Percentiles rank a stretch among this genome's conserved stretches.
These are phyloP conservation scores for Crithidia acanthocephali DNA, from an alignment of 208 protist genomes.

Conservation along the genomic window DNA sequence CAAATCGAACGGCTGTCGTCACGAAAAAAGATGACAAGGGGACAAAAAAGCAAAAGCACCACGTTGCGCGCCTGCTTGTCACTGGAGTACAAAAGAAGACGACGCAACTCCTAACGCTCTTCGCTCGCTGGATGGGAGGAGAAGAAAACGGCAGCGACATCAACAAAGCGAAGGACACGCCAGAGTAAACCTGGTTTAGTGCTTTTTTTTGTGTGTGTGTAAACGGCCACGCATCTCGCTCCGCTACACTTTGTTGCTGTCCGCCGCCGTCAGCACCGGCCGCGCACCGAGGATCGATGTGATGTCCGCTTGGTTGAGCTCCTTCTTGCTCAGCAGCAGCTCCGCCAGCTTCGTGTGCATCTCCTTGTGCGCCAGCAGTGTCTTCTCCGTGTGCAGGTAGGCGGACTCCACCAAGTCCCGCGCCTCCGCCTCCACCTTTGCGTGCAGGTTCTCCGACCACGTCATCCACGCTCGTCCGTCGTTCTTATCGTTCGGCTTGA, in stretches of 20 bases:
- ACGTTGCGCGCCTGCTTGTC: too few relatives aligned
- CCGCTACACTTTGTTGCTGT: constrained; percentile 7
- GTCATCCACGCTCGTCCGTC: constrained; percentile 91
- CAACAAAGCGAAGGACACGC: not conserved
- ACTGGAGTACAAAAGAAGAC: too few relatives aligned
- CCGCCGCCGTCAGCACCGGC: constrained; percentile 27
- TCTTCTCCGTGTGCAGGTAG: constrained; percentile 75
- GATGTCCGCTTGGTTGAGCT: constrained; percentile 85
- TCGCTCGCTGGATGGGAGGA: too few relatives aligned
- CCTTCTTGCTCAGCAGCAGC: constrained; percentile 87
- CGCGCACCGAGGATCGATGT: constrained; percentile 73
- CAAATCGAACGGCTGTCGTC: too few relatives aligned
- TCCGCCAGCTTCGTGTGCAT: constrained; percentile 74
- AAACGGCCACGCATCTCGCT: too few relatives aligned
- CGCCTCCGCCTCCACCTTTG: constrained; percentile 86
- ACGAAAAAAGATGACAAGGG: too few relatives aligned
- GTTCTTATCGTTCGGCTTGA: constrained; percentile 90
- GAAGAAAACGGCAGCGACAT: not conserved
- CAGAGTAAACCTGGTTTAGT: not conserved
- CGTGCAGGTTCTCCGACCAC: constrained; percentile 88
- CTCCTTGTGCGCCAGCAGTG: constrained; percentile 68
- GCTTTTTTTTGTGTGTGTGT: too few relatives aligned
- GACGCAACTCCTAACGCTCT: too few relatives aligned
- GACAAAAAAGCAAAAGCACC: too few relatives aligned
- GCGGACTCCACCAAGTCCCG: constrained; percentile 69